Percentiles rank a stretch among this genome's conserved stretches.
phyloP scores from a whole-genome alignment of 805 yeast species.

The Yarrowia sp. region DNA sequence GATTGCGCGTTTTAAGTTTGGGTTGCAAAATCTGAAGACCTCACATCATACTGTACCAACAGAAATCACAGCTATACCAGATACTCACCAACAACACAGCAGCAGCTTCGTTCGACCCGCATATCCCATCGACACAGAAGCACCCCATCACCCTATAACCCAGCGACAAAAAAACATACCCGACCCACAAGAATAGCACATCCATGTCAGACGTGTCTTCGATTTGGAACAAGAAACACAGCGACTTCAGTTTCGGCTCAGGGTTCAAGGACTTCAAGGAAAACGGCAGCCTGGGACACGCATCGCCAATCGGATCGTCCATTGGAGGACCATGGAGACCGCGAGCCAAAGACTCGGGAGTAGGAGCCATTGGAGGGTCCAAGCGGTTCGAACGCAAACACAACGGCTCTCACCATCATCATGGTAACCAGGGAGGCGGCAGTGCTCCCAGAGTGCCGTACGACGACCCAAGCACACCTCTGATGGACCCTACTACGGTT shows the following conservation, averaged over 20 bases:
- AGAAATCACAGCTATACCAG: neutral
- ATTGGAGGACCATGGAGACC: constrained; percentile 21
- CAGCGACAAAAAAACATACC: neutral
- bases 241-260: constrained; percentile 21
- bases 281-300: constrained; percentile 94
- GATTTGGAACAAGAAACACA: constrained; percentile 25
- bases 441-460: constrained; percentile 11
- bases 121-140: neutral
- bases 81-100: neutral
- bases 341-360: neutral
- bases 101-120: neutral
- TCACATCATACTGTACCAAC: constrained; percentile 9
- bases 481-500: constrained; percentile 20
- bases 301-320: constrained; percentile 48
- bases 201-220: constrained; percentile 26
- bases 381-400: constrained; percentile 14
- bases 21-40: constrained; percentile 24
- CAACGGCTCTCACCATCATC: constrained; percentile 12
- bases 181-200: neutral
- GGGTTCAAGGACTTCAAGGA: constrained; percentile 80
- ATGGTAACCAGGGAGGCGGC: constrained; percentile 5
- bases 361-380: constrained; percentile 19
- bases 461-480: constrained; percentile 15
- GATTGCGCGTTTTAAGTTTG: constrained; percentile 23
- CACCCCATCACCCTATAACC: neutral